Conservation (phyloP, 148 eudicot genomes). For the Rhododendron williamsianum region DNA sequence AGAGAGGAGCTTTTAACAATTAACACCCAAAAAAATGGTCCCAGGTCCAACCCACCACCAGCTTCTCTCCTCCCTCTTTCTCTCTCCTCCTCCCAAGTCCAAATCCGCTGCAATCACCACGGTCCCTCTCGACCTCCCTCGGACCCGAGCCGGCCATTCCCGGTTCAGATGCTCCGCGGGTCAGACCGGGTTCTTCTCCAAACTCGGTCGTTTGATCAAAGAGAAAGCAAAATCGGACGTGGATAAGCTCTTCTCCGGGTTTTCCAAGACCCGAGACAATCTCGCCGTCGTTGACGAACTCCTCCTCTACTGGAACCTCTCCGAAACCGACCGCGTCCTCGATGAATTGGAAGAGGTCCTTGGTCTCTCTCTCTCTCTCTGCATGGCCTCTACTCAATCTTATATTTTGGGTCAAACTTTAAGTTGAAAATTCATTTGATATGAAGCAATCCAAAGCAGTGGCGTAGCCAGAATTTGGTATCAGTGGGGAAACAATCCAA, state of each 20-base stretch:
- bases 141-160: slow-evolving; percentile 2
- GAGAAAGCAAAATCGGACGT: slow-evolving; percentile 95
- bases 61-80: no score
- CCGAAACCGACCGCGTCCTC: slow-evolving; percentile 83
- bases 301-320: slow-evolving; percentile 84
- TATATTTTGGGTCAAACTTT: no score
- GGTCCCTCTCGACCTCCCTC: neutral
- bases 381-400: no score
- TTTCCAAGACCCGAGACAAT: slow-evolving; percentile 86
- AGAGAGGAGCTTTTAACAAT: no score
- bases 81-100: slow-evolving; percentile 29
- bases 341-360: slow-evolving; percentile 94
- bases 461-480: neutral
- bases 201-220: slow-evolving; percentile 74
- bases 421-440: neutral
- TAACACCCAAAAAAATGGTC: no score
- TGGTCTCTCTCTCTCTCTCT: neutral
- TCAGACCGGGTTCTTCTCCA: slow-evolving; percentile 77
- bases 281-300: slow-evolving; percentile 93
- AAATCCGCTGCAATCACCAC: slow-evolving; percentile 14
- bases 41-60: no score
- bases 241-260: slow-evolving; percentile 85
- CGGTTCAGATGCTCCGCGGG: slow-evolving; percentile 57
- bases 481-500: neutral
- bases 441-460: no score